A percentile compares a stretch with the other conserved stretches of the same genome.
Conservation (phyloP, 2,329 filamentous ascomycete genomes). For the Chrysoporthe cubensis region DNA sequence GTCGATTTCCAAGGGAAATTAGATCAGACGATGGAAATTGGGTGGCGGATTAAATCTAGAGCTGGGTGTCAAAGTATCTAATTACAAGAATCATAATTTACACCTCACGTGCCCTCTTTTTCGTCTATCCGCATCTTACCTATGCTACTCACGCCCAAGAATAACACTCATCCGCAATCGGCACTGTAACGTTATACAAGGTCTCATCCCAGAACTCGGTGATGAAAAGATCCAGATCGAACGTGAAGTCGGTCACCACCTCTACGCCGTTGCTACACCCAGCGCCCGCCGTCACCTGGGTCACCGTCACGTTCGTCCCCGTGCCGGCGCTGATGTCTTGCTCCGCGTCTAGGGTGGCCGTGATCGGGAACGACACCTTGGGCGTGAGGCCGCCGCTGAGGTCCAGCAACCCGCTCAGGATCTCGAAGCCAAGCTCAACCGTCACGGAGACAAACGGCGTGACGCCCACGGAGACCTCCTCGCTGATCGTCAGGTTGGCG, state of each 20-base stretch:
- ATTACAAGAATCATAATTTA: background rate
- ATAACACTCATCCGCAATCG: constrained; percentile 36
- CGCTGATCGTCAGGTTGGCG: constrained; percentile 29
- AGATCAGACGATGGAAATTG: too few species aligned
- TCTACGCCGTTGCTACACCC: constrained; percentile 34
- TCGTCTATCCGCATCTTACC: background rate
- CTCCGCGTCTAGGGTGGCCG: constrained; percentile 31
- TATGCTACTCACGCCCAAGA: constrained; percentile 25
- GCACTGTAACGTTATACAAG: constrained; percentile 34
- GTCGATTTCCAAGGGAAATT: too few species aligned
- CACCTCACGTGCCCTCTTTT: background rate
- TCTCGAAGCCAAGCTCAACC: constrained; percentile 32
- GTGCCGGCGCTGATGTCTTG: constrained; percentile 29
- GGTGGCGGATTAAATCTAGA: too few species aligned
- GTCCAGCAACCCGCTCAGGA: constrained; percentile 35
- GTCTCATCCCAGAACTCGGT: constrained; percentile 35
- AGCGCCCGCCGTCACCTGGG: constrained; percentile 13
- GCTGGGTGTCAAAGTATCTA: too few species aligned
- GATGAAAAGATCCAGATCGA: constrained; percentile 34
- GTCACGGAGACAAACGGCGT: constrained; percentile 34
- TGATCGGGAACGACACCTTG: constrained; percentile 35
- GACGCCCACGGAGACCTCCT: constrained; percentile 32
- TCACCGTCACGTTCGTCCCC: constrained; percentile 18
- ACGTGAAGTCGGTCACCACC: constrained; percentile 35
- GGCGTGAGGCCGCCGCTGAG: constrained; percentile 36